A percentile compares a stretch with the other conserved stretches of the same genome.
These are phyloP conservation scores for Wickerhamomyces sp. DNA, from an alignment of 1,139 yeast genomes.

Conservation along the genomic window DNA sequence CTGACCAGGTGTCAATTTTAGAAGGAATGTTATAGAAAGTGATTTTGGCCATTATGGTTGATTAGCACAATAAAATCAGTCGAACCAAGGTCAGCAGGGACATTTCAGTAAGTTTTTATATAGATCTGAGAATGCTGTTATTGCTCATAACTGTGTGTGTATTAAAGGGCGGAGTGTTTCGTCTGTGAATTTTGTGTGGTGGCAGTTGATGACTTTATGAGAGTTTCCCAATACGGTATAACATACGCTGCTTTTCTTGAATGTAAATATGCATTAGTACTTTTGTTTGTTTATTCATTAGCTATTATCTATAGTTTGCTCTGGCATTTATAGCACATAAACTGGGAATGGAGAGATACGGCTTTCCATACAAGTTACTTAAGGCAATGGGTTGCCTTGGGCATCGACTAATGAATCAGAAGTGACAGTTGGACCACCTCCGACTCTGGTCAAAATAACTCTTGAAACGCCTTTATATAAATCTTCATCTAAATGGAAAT, in stretches of 20 bases:
- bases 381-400: slow-evolving; percentile 36
- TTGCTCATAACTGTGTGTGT: too few relatives aligned
- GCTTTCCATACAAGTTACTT: too few relatives aligned
- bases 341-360: too few relatives aligned
- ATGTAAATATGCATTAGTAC: background rate
- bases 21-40: slow-evolving; percentile 1
- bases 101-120: too few relatives aligned
- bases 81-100: too few relatives aligned
- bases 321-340: background rate
- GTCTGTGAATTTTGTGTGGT: too few relatives aligned
- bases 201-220: background rate
- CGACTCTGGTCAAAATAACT: slow-evolving; percentile 79
- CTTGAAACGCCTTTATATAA: slow-evolving; percentile 70
- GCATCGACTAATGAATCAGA: slow-evolving; percentile 48
- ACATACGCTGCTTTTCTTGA: background rate
- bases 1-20: slow-evolving; percentile 4
- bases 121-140: too few relatives aligned
- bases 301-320: background rate
- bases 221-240: background rate
- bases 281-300: background rate
- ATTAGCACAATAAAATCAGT: too few relatives aligned
- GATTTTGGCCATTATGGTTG: background rate
- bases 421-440: slow-evolving; percentile 75
- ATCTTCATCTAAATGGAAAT: slow-evolving; percentile 42
- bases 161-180: too few relatives aligned